Conservation (phyloP, 257 asterid genomes). For the Mitragyna speciosa region DNA sequence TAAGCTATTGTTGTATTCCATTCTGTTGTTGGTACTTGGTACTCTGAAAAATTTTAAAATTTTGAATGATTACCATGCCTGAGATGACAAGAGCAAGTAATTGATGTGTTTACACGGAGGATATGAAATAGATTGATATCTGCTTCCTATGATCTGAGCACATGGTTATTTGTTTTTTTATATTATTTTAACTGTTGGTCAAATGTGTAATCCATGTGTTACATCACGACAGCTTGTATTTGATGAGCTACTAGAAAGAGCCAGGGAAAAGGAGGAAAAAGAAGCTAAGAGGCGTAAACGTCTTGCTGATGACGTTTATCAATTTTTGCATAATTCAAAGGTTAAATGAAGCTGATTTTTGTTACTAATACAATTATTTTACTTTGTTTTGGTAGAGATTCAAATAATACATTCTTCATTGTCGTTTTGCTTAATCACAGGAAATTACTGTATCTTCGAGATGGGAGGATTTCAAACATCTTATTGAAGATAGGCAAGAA, state of each 20-base stretch:
- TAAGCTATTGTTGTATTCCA: background rate
- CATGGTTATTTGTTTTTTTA: background rate
- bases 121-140: conserved; percentile 1
- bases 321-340: conserved; percentile 60
- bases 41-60: background rate
- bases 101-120: no score
- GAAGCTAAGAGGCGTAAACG: conserved; percentile 89
- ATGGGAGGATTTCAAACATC: conserved; percentile 81
- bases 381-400: conserved; percentile 15
- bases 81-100: background rate
- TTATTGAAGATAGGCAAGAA: conserved; percentile 69
- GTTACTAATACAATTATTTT: conserved; percentile 10
- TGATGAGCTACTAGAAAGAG: conserved; percentile 66
- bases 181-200: conserved; percentile 10
- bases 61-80: background rate
- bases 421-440: conserved; percentile 38
- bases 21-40: background rate
- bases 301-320: conserved; percentile 59
- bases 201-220: conserved; percentile 25
- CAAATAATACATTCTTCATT: background rate
- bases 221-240: conserved; percentile 55
- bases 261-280: conserved; percentile 84
- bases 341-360: conserved; percentile 32
- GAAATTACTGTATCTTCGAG: conserved; percentile 66
- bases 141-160: background rate